These are phyloP conservation scores for Aspergillus sclerotioniger DNA, from an alignment of 495 filamentous ascomycete species.

Conservation along the genomic window DNA sequence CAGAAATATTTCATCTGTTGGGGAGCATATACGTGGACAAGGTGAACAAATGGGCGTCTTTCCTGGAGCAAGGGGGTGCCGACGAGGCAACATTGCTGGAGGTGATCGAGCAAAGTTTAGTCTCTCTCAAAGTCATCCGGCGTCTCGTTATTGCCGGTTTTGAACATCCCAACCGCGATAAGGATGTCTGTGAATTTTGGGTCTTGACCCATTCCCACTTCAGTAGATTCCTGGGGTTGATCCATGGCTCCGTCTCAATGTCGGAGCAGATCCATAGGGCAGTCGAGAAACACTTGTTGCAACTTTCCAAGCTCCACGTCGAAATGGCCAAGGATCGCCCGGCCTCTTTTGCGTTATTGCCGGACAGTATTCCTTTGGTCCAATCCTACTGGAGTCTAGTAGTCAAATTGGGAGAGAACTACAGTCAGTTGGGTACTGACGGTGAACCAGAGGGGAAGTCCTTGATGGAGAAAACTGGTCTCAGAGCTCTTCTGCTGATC, in stretches of 20 bases:
- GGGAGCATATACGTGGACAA: constrained; percentile 74
- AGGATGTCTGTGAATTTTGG: constrained; percentile 77
- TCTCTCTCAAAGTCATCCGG: constrained; percentile 74
- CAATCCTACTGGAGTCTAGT: constrained; percentile 82
- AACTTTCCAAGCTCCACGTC: constrained; percentile 87
- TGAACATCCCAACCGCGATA: constrained; percentile 74
- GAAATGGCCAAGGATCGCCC: constrained; percentile 76
- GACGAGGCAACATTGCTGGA: constrained; percentile 59
- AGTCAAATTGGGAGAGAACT: constrained; percentile 68
- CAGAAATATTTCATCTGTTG: constrained; percentile 75
- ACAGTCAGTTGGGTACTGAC: constrained; percentile 52
- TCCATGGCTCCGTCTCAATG: constrained; percentile 25
- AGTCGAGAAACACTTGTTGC: constrained; percentile 81
- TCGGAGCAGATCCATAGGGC: constrained; percentile 41
- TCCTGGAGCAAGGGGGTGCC: constrained; percentile 52
- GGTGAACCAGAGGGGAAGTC: constrained; percentile 51
- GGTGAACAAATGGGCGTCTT: constrained; percentile 65
- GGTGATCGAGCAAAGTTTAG: constrained; percentile 69
- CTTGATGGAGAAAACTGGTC: constrained; percentile 69
- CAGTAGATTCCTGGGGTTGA: constrained; percentile 57
- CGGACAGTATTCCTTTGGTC: constrained; percentile 70
- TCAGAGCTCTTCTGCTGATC: constrained; percentile 81
- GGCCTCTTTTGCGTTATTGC: constrained; percentile 75
- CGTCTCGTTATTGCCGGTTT: constrained; percentile 79
- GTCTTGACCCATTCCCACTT: constrained; percentile 66